These are phyloP conservation scores for Exobasidium cylindrosporum DNA, from an alignment of 1,284 basidiomycete species.

Conservation along the genomic window DNA sequence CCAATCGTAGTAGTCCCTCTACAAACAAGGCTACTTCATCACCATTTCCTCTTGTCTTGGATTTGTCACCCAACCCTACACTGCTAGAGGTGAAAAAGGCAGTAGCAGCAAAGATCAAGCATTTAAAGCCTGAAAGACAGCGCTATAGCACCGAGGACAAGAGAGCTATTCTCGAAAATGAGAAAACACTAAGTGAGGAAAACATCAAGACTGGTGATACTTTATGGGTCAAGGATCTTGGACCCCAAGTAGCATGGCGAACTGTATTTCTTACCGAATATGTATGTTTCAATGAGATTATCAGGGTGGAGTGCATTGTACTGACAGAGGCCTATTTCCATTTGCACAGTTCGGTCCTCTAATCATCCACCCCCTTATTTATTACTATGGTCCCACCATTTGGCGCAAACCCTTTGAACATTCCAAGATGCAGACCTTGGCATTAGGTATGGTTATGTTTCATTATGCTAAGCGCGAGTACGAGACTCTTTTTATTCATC, in stretches of 20 bases:
- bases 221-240: constrained; percentile 51
- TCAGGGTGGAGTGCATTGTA: background rate
- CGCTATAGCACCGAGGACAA: constrained; percentile 47
- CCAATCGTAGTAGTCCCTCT: constrained; percentile 1
- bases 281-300: constrained; percentile 10
- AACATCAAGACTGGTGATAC: constrained; percentile 28
- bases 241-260: constrained; percentile 51
- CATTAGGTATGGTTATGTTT: constrained; percentile 72
- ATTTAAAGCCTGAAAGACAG: constrained; percentile 39
- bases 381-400: constrained; percentile 68
- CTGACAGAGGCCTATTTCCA: background rate
- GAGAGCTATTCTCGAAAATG: constrained; percentile 41
- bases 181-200: constrained; percentile 29
- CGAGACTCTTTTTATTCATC: constrained; percentile 78
- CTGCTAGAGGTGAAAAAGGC: constrained; percentile 40
- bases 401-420: constrained; percentile 67
- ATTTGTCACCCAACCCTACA: constrained; percentile 29
- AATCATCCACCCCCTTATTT: constrained; percentile 83
- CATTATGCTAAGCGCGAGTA: constrained; percentile 92
- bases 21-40: constrained; percentile 34
- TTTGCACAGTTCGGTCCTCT: constrained; percentile 75
- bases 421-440: constrained; percentile 75
- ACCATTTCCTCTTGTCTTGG: constrained; percentile 33
- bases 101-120: constrained; percentile 26
- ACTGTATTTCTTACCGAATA: constrained; percentile 54